Conservation (phyloP, 805 yeast genomes). For the Barnettozyma sp. region DNA sequence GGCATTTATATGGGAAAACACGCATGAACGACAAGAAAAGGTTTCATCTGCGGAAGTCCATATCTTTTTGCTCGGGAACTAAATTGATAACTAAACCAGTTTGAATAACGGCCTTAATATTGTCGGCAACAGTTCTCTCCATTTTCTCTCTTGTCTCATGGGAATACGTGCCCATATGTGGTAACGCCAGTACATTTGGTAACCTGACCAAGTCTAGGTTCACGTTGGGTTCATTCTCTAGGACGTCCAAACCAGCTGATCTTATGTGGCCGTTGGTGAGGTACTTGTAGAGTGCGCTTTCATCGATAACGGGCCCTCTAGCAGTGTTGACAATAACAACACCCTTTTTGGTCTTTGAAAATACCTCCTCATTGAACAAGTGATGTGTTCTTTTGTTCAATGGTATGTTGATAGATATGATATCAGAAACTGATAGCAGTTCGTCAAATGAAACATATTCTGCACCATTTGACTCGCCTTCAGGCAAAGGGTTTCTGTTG, state of each 20-base stretch:
- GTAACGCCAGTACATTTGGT: slow-evolving; percentile 70
- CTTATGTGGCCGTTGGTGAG: slow-evolving; percentile 59
- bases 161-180: slow-evolving; percentile 86
- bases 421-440: slow-evolving; percentile 54
- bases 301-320: slow-evolving; percentile 79
- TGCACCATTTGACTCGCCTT: slow-evolving; percentile 60
- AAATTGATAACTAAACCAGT: slow-evolving; percentile 65
- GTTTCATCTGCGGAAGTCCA: no score
- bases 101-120: slow-evolving; percentile 49
- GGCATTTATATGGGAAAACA: no score
- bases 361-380: slow-evolving; percentile 51
- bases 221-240: slow-evolving; percentile 69
- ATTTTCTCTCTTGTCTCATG: slow-evolving; percentile 67
- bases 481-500: slow-evolving; percentile 53
- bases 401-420: slow-evolving; percentile 71
- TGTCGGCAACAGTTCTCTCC: slow-evolving; percentile 74
- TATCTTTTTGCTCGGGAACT: slow-evolving; percentile 66
- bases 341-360: slow-evolving; percentile 70
- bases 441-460: slow-evolving; percentile 69
- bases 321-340: slow-evolving; percentile 77
- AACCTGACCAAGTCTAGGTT: slow-evolving; percentile 51
- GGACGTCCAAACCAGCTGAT: slow-evolving; percentile 68
- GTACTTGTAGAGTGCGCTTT: slow-evolving; percentile 46
- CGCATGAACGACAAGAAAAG: no score
- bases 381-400: slow-evolving; percentile 67